Base-by-base conservation (phyloP, 2,329 filamentous ascomycete genomes). In the Fusarium verticillioides region DNA sequence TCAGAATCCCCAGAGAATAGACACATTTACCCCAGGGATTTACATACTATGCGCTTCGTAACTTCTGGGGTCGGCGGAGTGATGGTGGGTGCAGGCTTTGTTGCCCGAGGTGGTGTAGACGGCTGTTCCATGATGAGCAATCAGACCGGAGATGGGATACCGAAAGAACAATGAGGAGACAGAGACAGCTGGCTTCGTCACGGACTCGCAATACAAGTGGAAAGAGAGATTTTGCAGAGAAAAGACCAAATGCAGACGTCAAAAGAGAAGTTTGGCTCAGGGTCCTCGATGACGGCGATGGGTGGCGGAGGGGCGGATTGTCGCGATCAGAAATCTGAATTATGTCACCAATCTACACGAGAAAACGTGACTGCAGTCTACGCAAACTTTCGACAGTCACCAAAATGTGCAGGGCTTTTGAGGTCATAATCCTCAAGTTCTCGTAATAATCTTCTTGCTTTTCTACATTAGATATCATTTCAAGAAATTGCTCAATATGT, bases 31-130 rank as follows among this genome's bases (percentile, higher is more conserved):
- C 23, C 56, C 16, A 10, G 3, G 2, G 4, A 16, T 13, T 5
- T 9, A 78, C 87, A 78, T 78, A 90, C 89, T 65, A 90, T 89
- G 75, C 87, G 85, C 69, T 87, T 84, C 23, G 85, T 87, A 16
- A 86, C 84, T 70, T 88, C 88, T 9, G 88, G 87, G 1, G 88
- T 89, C 8, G 83, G 86, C 37, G 88, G 87, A 34, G 87, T 86
- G 37, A 77, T 73, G 44, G 78, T 78, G 11, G 77, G 78, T 23
- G 78, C 79, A 52, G 77, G 78, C 64, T 60, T 80, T 62, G 81
- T 69, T 23, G 74, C 73, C 60, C 78, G 75, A 43, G 86, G 85
- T 61, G 87, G 86, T 63, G 87, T 88, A 18, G 80, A 79, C 32
- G 84, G 81, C 16, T 83, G 83, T 50, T 86, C 86, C 87, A 89